A percentile compares a stretch with the other conserved stretches of the same genome.
Evolutionary conservation across 805 yeast species (phyloP).

Genomic region (Soucietia sequanensis): DNA sequence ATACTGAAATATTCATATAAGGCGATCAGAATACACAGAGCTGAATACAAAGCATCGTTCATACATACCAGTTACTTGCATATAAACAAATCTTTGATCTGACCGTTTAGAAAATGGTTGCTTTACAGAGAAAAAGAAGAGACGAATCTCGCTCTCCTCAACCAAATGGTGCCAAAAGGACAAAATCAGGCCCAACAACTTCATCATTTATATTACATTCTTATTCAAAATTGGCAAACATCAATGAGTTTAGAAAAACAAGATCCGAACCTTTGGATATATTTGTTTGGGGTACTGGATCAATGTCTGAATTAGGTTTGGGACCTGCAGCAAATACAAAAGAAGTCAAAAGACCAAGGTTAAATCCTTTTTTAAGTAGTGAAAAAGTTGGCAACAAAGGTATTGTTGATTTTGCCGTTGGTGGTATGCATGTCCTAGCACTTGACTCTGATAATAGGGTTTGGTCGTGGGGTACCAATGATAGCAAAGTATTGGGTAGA

Average conservation of each 20-base stretch:
- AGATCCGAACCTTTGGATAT: slow-evolving; percentile 61
- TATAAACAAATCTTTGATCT: too few relatives aligned
- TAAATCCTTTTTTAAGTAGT: slow-evolving; percentile 69
- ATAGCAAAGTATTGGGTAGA: slow-evolving; percentile 88
- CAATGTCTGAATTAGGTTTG: slow-evolving; percentile 97
- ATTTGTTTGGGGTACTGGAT: slow-evolving; percentile 94
- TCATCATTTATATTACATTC: slow-evolving; percentile 48
- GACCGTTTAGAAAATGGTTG: slow-evolving; percentile 45
- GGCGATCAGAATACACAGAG: too few relatives aligned
- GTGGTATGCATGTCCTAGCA: slow-evolving; percentile 94
- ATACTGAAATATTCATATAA: too few relatives aligned
- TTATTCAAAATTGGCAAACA: slow-evolving; percentile 45
- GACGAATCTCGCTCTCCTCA: slow-evolving; percentile 12
- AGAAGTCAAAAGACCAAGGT: slow-evolving; percentile 93
- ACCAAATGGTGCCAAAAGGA: slow-evolving; percentile 22
- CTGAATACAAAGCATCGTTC: too few relatives aligned
- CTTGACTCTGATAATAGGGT: slow-evolving; percentile 70
- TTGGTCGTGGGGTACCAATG: slow-evolving; percentile 99
- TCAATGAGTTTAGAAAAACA: slow-evolving; percentile 39
- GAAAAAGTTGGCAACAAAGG: slow-evolving; percentile 52
- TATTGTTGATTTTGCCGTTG: slow-evolving; percentile 85
- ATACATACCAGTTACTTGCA: too few relatives aligned
- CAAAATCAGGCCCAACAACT: slow-evolving; percentile 24
- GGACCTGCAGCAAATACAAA: slow-evolving; percentile 92
- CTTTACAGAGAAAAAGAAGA: slow-evolving; percentile 37